Evolutionary conservation across 2,329 filamentous ascomycete species (phyloP).

Genomic region (Cyphellophora europaea): DNA sequence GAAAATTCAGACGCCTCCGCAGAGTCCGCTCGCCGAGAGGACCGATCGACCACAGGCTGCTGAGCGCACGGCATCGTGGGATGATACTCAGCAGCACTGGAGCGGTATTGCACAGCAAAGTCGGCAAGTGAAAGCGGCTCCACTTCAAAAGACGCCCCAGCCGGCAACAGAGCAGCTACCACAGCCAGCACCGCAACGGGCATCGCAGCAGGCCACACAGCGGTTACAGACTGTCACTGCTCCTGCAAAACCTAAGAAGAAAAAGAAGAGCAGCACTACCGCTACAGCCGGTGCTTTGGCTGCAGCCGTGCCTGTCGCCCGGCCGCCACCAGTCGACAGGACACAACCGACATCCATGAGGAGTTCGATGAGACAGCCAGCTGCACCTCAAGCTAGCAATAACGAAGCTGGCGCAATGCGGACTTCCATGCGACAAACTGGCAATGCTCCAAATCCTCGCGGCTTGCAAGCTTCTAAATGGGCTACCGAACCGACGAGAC

Average conservation of each 20-base stretch:
- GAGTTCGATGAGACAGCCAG: slow-evolving; percentile 13
- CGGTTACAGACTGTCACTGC: background rate
- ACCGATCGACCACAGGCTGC: slow-evolving; percentile 2
- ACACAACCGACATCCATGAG: slow-evolving; percentile 2
- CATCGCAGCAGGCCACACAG: background rate
- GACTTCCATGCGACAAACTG: background rate
- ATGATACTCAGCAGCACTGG: slow-evolving; percentile 22
- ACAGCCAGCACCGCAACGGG: no score
- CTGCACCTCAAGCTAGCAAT: slow-evolving; percentile 5
- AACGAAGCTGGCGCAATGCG: background rate
- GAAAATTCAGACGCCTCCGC: no score
- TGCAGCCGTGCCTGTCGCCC: background rate
- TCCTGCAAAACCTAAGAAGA: background rate
- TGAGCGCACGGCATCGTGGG: slow-evolving; percentile 17
- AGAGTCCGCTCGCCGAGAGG: no score
- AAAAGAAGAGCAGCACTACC: background rate
- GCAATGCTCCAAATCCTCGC: background rate
- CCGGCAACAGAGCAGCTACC: no score
- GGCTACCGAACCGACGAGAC: background rate
- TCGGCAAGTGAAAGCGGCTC: slow-evolving; percentile 1
- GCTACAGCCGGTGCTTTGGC: background rate
- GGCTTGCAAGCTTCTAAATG: slow-evolving; percentile 5
- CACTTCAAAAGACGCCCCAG: no score
- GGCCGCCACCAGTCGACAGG: background rate
- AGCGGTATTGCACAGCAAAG: slow-evolving; percentile 17